These are phyloP conservation scores for Rheum nobile DNA, from an alignment of 148 eudicot species.

Conservation along the genomic window DNA sequence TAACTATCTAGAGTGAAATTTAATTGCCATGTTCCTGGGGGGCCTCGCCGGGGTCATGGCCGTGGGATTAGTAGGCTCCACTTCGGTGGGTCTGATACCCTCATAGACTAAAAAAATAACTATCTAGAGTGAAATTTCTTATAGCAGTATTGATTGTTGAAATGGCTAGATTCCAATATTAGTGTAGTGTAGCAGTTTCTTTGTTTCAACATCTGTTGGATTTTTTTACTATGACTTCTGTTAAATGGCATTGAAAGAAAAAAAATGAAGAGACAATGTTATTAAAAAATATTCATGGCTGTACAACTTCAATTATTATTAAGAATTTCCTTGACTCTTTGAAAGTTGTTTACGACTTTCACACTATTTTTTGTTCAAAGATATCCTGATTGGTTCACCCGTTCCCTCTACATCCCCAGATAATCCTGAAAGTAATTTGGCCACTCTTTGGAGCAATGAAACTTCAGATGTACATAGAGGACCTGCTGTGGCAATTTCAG, in stretches of 20 bases:
- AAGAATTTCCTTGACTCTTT: neutral
- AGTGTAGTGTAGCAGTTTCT: neutral
- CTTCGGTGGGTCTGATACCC: too few species aligned
- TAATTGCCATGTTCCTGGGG: too few species aligned
- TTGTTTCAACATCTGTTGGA: neutral
- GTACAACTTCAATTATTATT: neutral
- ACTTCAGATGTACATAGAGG: neutral
- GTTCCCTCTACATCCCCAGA: constrained; percentile 5
- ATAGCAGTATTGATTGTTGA: neutral
- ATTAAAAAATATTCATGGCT: neutral
- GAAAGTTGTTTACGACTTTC: neutral
- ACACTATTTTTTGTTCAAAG: neutral
- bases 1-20: neutral
- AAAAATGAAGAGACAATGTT: neutral
- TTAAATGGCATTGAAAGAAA: neutral
- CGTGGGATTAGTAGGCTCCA: too few species aligned
- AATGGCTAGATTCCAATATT: neutral
- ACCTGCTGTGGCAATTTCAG: neutral
- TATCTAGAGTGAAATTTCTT: neutral
- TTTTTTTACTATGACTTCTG: neutral
- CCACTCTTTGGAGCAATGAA: neutral
- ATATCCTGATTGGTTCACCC: neutral
- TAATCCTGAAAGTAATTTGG: neutral
- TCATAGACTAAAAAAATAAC: too few species aligned
- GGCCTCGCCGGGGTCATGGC: too few species aligned